Evolutionary conservation across 2,329 filamentous ascomycete species (phyloP).

Genomic region (Raffaelea arxii): DNA sequence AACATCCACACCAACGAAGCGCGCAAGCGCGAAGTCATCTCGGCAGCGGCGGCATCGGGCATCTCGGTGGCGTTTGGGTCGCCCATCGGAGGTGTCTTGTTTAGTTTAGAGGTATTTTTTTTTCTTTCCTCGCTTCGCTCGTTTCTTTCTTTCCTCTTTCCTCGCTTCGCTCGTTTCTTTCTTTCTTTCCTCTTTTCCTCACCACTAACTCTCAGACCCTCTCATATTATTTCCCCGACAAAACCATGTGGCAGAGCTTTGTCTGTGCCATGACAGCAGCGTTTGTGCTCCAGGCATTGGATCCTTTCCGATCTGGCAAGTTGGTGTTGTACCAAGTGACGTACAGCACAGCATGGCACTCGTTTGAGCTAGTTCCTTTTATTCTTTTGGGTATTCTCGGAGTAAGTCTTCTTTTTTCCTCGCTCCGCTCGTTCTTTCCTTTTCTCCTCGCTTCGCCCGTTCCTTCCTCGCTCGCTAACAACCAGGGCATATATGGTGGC

Average conservation of each 20-base stretch:
- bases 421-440: neutral
- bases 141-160: too few species aligned
- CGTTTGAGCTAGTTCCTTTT: slow-evolving; percentile 87
- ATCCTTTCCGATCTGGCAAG: slow-evolving; percentile 91
- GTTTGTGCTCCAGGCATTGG: slow-evolving; percentile 81
- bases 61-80: slow-evolving; percentile 93
- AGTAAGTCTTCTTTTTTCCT: slow-evolving; percentile 23
- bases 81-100: slow-evolving; percentile 87
- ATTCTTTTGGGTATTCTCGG: slow-evolving; percentile 77
- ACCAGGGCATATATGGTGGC: slow-evolving; percentile 77
- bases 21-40: slow-evolving; percentile 85
- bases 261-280: slow-evolving; percentile 99
- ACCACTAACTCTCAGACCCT: slow-evolving; percentile 57
- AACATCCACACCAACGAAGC: slow-evolving; percentile 86
- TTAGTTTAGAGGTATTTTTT: slow-evolving; percentile 69
- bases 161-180: too few species aligned
- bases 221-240: slow-evolving; percentile 96
- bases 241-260: slow-evolving; percentile 99
- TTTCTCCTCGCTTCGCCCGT: too few species aligned
- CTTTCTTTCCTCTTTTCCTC: slow-evolving; percentile 1
- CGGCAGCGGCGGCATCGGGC: slow-evolving; percentile 81
- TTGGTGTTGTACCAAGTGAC: slow-evolving; percentile 94
- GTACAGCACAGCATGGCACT: slow-evolving; percentile 86
- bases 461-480: neutral
- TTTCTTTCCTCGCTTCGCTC: neutral